Conservation (phyloP, 805 yeast genomes). For the Citeromyces matritensis region DNA sequence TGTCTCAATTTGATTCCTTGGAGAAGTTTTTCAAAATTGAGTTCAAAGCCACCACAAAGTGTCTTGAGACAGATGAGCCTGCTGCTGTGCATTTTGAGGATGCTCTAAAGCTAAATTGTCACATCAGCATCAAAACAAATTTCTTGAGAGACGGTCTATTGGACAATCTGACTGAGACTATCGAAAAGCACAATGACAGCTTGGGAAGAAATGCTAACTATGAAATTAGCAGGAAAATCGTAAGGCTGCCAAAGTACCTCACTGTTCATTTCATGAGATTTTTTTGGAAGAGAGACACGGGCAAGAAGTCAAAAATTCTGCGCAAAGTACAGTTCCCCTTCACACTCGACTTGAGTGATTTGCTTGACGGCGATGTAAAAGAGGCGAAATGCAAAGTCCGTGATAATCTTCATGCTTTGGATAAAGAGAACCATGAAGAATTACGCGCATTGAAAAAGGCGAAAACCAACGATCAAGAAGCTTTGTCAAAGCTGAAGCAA, state of each 20-base stretch:
- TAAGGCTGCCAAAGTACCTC: conserved; percentile 73
- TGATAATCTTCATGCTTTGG: conserved; percentile 63
- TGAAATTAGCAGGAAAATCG: conserved; percentile 43
- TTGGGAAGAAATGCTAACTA: conserved; percentile 62
- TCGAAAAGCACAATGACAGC: conserved; percentile 64
- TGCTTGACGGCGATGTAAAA: conserved; percentile 68
- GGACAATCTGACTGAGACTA: conserved; percentile 56
- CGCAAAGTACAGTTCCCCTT: conserved; percentile 93
- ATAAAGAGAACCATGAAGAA: conserved; percentile 60
- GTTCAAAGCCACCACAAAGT: conserved; percentile 48
- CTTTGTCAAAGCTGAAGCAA: conserved; percentile 25
- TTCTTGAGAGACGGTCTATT: conserved; percentile 76
- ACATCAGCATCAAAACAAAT: conserved; percentile 73
- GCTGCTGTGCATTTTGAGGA: conserved; percentile 30
- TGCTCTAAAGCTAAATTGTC: conserved; percentile 72
- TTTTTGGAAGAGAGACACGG: conserved; percentile 89
- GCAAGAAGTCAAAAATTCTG: conserved; percentile 82
- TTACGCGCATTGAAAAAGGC: conserved; percentile 59
- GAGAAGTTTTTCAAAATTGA: conserved; percentile 48
- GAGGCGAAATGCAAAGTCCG: conserved; percentile 53
- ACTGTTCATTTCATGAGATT: conserved; percentile 90
- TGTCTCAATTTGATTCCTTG: conserved; percentile 30
- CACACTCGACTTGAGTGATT: conserved; percentile 76
- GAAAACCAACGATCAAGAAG: conserved; percentile 23
- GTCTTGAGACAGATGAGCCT: conserved; percentile 41